Conservation (phyloP, 352 stramenopile genomes). For the Pythium brassicae region DNA sequence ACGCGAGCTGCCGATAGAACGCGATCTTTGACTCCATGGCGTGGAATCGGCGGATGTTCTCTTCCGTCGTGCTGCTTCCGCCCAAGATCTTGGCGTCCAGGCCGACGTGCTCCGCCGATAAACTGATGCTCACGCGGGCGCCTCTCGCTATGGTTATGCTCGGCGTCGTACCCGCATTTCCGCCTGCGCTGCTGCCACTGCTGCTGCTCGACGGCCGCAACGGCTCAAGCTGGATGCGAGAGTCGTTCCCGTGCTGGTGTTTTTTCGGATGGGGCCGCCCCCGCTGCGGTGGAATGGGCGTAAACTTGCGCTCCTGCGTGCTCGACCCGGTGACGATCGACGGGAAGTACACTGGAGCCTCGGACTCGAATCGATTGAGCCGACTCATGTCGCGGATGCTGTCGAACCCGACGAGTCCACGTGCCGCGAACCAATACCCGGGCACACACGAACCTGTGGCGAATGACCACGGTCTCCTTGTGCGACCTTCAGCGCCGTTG, state of each 20-base stretch:
- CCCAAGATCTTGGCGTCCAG: slow-evolving; percentile 38
- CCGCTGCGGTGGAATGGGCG: slow-evolving; percentile 53
- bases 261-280: slow-evolving; percentile 51
- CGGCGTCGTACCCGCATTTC: background rate
- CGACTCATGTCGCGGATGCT: slow-evolving; percentile 19
- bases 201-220: slow-evolving; percentile 33
- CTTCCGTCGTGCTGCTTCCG: slow-evolving; percentile 26
- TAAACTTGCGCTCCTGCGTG: slow-evolving; percentile 22
- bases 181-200: slow-evolving; percentile 3
- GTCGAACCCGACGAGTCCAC: background rate
- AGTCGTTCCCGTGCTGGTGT: slow-evolving; percentile 38
- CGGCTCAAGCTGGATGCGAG: slow-evolving; percentile 59
- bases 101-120: slow-evolving; percentile 35
- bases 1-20: slow-evolving; percentile 57
- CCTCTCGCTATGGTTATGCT: too few species aligned
- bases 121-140: slow-evolving; percentile 27
- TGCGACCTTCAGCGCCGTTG: too few species aligned
- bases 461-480: too few species aligned
- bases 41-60: slow-evolving; percentile 29
- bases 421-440: too few species aligned
- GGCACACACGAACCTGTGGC: too few species aligned
- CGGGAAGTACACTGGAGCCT: slow-evolving; percentile 44
- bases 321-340: slow-evolving; percentile 37
- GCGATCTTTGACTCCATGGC: slow-evolving; percentile 41
- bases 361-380: slow-evolving; percentile 29